These are phyloP conservation scores for Phytopythium montanum DNA, from an alignment of 352 stramenopile genomes.

Conservation along the genomic window DNA sequence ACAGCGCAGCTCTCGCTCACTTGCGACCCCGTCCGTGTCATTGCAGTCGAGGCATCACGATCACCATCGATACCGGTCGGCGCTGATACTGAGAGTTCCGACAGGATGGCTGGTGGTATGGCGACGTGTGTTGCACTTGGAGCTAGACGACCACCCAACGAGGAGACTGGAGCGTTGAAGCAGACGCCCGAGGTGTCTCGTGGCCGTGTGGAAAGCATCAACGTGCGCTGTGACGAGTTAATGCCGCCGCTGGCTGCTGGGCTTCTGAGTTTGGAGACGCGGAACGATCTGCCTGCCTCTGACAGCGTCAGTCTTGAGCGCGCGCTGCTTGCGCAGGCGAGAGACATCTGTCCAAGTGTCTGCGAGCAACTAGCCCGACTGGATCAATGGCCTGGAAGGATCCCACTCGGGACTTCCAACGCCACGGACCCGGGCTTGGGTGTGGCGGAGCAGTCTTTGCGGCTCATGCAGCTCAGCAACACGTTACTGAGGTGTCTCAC, in stretches of 20 bases:
- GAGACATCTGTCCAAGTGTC: neutral
- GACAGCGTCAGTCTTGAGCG: neutral
- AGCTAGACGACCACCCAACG: neutral
- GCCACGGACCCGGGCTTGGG: neutral
- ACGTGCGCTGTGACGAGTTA: slow-evolving; percentile 1
- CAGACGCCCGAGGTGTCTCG: neutral
- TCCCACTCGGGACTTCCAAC: too few relatives aligned
- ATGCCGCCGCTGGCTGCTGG: neutral
- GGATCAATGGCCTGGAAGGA: neutral
- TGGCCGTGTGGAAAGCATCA: neutral
- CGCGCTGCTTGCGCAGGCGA: neutral
- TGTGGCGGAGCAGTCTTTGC: neutral
- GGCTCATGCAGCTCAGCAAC: slow-evolving; percentile 8
- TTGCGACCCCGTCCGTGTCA: slow-evolving; percentile 24
- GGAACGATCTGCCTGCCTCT: neutral
- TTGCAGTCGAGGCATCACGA: slow-evolving; percentile 14
- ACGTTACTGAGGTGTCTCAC: slow-evolving; percentile 21
- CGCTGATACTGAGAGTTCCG: neutral
- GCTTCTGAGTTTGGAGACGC: neutral
- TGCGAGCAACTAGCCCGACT: neutral
- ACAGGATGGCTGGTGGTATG: neutral
- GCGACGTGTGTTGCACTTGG: neutral
- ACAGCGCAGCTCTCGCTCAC: slow-evolving; percentile 26
- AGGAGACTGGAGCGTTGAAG: neutral
- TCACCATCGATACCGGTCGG: too few relatives aligned